Percentiles rank a stretch among this genome's conserved stretches.
These are phyloP conservation scores for Cenchrus americanus DNA, from an alignment of 176 grass and related monocot species.

Conservation along the genomic window DNA sequence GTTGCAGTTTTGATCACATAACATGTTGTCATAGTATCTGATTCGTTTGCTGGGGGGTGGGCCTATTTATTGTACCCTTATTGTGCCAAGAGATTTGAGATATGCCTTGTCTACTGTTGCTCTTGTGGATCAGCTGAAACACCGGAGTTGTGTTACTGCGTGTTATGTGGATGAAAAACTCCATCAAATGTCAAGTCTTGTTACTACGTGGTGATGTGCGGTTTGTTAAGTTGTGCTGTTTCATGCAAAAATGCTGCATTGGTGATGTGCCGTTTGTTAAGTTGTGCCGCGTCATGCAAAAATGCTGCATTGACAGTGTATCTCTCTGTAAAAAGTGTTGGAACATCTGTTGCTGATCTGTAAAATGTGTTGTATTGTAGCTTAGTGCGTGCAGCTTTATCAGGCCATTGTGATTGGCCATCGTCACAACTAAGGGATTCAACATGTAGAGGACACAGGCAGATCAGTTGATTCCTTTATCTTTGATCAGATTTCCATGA, in stretches of 20 bases:
- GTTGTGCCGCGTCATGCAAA: too few species aligned
- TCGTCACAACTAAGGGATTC: neutral
- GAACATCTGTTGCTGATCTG: neutral
- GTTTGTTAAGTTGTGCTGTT: too few species aligned
- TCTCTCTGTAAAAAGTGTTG: neutral
- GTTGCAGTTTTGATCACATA: constrained; percentile 34
- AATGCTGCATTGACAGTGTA: too few species aligned
- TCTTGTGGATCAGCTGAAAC: neutral
- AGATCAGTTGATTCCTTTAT: neutral
- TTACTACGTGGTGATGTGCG: too few species aligned
- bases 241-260: too few species aligned
- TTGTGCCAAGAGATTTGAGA: neutral
- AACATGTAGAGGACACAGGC: neutral
- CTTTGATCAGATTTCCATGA: neutral
- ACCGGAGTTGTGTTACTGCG: too few species aligned
- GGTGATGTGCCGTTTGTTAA: too few species aligned
- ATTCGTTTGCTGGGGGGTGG: neutral
- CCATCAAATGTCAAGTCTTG: too few species aligned
- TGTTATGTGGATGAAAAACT: too few species aligned
- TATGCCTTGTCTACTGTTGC: neutral
- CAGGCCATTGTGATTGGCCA: neutral
- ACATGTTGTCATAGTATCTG: constrained; percentile 19
- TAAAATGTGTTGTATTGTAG: neutral
- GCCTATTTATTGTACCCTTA: constrained; percentile 17
- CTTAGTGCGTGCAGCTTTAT: neutral